phyloP scores from a whole-genome alignment of 2,329 filamentous ascomycete genomes.

The Aspergillus aculeatinus region DNA sequence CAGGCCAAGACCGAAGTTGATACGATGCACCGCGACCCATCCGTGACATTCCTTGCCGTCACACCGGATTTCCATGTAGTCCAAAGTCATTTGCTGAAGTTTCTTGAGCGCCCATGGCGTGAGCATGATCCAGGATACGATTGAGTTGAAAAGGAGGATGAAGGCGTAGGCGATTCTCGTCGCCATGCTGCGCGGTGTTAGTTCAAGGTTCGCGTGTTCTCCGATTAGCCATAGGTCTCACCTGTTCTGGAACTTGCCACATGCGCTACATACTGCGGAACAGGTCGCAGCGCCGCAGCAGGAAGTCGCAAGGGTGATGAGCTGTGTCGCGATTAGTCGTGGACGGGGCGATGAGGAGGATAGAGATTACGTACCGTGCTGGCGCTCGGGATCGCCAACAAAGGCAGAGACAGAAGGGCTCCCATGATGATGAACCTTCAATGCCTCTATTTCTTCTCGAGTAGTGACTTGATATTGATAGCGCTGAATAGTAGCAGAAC shows the following conservation, averaged over 20 bases:
- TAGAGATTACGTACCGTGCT: constrained; percentile 66
- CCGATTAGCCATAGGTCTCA: constrained; percentile 36
- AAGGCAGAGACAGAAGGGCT: constrained; percentile 81
- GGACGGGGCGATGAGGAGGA: constrained; percentile 5
- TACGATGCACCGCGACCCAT: constrained; percentile 93
- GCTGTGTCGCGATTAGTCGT: constrained; percentile 46
- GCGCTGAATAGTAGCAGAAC: not conserved
- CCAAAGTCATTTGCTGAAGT: constrained; percentile 83
- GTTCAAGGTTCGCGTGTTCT: constrained; percentile 9
- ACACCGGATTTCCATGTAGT: constrained; percentile 95
- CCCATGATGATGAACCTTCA: constrained; percentile 63
- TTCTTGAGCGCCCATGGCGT: constrained; percentile 98
- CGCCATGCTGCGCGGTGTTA: constrained; percentile 67
- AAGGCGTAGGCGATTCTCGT: constrained; percentile 96
- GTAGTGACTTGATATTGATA: not conserved
- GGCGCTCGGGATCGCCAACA: constrained; percentile 82
- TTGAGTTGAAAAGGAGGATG: constrained; percentile 93
- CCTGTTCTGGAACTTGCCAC: constrained; percentile 97
- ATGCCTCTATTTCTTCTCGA: not conserved
- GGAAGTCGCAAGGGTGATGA: constrained; percentile 76
- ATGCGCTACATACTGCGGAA: constrained; percentile 91
- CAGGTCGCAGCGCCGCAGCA: constrained; percentile 97
- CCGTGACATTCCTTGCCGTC: constrained; percentile 88
- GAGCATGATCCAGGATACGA: constrained; percentile 98
- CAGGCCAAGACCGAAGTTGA: constrained; percentile 94